phyloP scores from a whole-genome alignment of 768 basidiomycete genomes.

The Termitomyces sp. region DNA sequence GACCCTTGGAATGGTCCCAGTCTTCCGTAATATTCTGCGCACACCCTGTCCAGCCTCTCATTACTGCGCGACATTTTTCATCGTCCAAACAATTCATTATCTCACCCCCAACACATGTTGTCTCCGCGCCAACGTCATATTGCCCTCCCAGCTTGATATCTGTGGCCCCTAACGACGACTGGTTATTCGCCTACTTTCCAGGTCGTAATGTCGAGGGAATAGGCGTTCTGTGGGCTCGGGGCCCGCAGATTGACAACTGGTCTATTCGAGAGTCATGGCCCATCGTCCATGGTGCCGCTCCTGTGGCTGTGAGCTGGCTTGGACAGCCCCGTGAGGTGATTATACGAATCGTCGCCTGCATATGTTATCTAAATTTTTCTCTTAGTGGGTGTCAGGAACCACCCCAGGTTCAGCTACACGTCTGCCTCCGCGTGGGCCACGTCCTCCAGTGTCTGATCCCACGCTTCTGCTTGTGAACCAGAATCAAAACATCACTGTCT shows the following conservation, averaged over 20 bases:
- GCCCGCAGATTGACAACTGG: constrained; percentile 60
- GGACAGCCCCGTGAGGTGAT: constrained; percentile 53
- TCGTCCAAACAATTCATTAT: constrained; percentile 64
- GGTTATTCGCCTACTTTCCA: constrained; percentile 77
- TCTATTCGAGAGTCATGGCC: constrained; percentile 52
- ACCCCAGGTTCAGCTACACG: constrained; percentile 44
- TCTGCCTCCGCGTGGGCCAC: constrained; percentile 57
- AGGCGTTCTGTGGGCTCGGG: constrained; percentile 65
- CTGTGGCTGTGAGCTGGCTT: constrained; percentile 63
- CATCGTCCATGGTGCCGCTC: constrained; percentile 46
- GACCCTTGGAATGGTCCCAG: constrained; percentile 69
- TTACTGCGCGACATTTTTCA: constrained; percentile 65
- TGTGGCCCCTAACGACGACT: constrained; percentile 53
- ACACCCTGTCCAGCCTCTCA: constrained; percentile 55
- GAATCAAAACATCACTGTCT: constrained; percentile 51
- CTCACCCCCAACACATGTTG: constrained; percentile 47
- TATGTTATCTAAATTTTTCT: constrained; percentile 1
- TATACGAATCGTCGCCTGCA: not conserved
- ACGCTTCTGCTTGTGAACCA: constrained; percentile 64
- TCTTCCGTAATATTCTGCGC: constrained; percentile 68
- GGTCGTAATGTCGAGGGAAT: constrained; percentile 51
- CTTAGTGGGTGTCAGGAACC: constrained; percentile 50
- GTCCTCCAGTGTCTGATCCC: constrained; percentile 47
- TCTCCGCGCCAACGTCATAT: constrained; percentile 44
- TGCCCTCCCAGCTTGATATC: constrained; percentile 62